Base-by-base conservation (phyloP, 2,329 filamentous ascomycete species). In the Colletotrichum liaoningense region DNA sequence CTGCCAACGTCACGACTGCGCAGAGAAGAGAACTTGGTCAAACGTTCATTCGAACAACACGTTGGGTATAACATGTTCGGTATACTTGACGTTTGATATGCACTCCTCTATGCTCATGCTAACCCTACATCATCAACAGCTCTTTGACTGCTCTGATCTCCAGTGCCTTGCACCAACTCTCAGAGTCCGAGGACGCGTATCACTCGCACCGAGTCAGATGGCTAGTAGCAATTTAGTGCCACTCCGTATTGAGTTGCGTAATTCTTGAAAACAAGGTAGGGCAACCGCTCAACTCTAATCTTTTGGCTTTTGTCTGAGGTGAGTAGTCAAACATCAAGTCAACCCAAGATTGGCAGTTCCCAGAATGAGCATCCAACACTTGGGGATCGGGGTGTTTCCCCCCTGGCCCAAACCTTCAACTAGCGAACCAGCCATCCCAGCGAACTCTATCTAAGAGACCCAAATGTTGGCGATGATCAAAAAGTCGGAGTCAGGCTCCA, bases 231-330 rank as follows among this genome's bases (percentile, higher is more conserved):
- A 14, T 38, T 6, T 5, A 35, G 14, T 6, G 28, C 28, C 2
- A 52, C 2, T 9, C 38, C 42, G 42, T 3, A 24, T 52, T 22
- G n/a, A 7, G 33, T 28, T 8, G 24, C 22, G 54, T 14, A 9
- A 19, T 22, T 55, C 5, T 8, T 8, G 4, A 49, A 24, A 63
- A 12, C 19, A 28, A 24, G 49, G 52, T 16, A 35, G 49, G n/a
- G 35, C 54, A 56, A 12, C 7, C 8, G 33, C 35, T n/a, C 26
- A 70, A 55, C 60, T 62, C n/a, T 22, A 62, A 49, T 49, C 11
- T 56, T 35, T 52, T 60, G 63, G 46, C 28, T 30, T 62, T 62
- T 65, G 70, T 73, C 58, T 62, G 70, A 57, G 56, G n/a, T n/a
- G 4, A 9, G 2, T 57, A 14, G 60, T 66, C 33, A 52, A 70